Conservation (phyloP, 2,329 filamentous ascomycete species). For the Colletotrichum noveboracense region DNA sequence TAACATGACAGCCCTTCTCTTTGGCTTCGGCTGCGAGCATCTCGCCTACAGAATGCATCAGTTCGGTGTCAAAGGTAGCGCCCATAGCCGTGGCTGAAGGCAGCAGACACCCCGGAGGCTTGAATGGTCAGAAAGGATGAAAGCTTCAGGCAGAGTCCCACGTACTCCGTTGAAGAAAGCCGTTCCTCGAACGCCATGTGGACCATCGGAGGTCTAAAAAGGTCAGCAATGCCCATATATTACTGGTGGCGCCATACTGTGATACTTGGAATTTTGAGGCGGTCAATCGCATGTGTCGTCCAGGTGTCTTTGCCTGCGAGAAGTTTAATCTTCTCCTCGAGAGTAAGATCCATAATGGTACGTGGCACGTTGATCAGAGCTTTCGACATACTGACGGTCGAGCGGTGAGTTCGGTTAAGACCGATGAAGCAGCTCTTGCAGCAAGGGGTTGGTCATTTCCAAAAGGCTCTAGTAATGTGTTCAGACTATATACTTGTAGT, state of each 20-base stretch:
- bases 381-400: background rate
- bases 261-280: background rate
- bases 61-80: background rate
- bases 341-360: background rate
- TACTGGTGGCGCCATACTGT: background rate
- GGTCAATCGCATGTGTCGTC: background rate
- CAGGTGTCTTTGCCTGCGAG: background rate
- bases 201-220: background rate
- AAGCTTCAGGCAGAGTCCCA: background rate
- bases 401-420: background rate
- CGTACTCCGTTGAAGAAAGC: background rate
- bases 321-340: background rate
- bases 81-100: background rate
- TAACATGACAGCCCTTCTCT: background rate
- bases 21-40: background rate
- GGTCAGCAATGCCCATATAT: background rate
- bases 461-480: background rate
- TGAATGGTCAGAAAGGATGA: background rate
- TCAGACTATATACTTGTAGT: background rate
- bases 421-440: background rate
- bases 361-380: background rate
- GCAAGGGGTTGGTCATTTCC: fast-evolving
- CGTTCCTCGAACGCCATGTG: background rate
- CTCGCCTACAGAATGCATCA: background rate
- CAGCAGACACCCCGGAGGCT: background rate